Evolutionary conservation across 2,329 filamentous ascomycete species (phyloP), one percentile per base, ranked within the genome.

Genomic region (Arthrobotrys conoides): DNA sequence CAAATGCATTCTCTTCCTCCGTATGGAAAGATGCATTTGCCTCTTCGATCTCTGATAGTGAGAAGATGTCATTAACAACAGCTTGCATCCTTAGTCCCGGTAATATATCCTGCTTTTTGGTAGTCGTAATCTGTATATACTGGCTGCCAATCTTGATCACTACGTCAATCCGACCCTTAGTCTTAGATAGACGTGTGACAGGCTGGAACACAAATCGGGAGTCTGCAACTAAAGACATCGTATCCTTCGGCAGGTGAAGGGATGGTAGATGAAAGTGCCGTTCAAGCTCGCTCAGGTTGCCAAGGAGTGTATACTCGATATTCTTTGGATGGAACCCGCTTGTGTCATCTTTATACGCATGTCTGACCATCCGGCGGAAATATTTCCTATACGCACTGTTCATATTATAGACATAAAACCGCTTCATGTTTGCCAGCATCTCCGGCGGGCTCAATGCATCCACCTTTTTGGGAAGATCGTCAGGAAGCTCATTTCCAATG

Each of bases 401-500:
- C 90, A 92, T 92, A 82, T 92, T 92, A 84, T 92, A 92, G 16
- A 92, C 86, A 80, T 92, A 92, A 48, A 91, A 87, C 44, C 90
- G 87, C 0, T 88, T 86, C 3, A 92, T 84, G 76, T 90, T 88
- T 65, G 86, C 86, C 0, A 88, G 86, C 53, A 92, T 83, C 81
- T 92, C 90, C 0, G 86, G 86, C 0, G 90, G 90, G 2, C 89
- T 90, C 2, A 92, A 86, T 10, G 88, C 84, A 81, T 90, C 8
- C 91, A 84, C 81, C 88, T 90, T 79, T 67, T 88, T 88, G 81
- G 91, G 90, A 1, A 92, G 84, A 18, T 90, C 88, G 82, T 92
- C 90, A 78, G 89, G 88, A 12, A 90, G 88, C 80, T 92, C 90
- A 70, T 88, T 90, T 76, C 90, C 87, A n/a, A 90, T 89, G 80